phyloP scores from a whole-genome alignment of 495 filamentous ascomycete genomes.

The Pyrenopolyporus hunteri region DNA sequence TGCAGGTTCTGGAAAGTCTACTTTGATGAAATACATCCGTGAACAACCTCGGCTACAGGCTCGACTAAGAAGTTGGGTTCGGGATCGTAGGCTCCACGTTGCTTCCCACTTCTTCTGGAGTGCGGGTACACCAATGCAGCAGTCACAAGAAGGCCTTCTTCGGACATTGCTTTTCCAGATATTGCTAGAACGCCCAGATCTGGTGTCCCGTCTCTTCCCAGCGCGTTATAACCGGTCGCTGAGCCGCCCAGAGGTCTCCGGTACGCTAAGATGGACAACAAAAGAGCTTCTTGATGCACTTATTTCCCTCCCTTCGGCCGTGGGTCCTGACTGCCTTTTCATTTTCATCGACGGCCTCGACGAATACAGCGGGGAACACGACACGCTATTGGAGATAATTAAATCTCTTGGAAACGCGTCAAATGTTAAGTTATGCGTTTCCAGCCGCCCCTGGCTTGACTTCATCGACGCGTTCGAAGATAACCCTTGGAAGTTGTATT shows the following conservation, averaged over 20 bases:
- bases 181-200: not conserved
- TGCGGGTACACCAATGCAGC: not conserved
- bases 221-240: not conserved
- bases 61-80: not conserved
- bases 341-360: constrained; percentile 9
- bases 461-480: not conserved
- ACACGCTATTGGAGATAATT: not conserved
- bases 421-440: constrained; percentile 2
- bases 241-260: not conserved
- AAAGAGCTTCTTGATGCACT: not conserved
- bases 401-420: not conserved
- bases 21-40: constrained; percentile 1
- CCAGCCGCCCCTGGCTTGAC: constrained; percentile 3
- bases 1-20: constrained; percentile 4
- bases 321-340: not conserved
- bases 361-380: constrained; percentile 1
- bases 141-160: constrained; percentile 3
- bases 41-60: not conserved
- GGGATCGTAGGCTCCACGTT: not conserved
- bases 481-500: not conserved
- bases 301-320: not conserved
- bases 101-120: constrained; percentile 2
- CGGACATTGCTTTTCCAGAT: not conserved
- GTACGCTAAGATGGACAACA: not conserved
- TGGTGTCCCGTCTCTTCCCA: not conserved